phyloP scores from a whole-genome alignment of 805 yeast species.

The Yarrowia alimentaria region DNA sequence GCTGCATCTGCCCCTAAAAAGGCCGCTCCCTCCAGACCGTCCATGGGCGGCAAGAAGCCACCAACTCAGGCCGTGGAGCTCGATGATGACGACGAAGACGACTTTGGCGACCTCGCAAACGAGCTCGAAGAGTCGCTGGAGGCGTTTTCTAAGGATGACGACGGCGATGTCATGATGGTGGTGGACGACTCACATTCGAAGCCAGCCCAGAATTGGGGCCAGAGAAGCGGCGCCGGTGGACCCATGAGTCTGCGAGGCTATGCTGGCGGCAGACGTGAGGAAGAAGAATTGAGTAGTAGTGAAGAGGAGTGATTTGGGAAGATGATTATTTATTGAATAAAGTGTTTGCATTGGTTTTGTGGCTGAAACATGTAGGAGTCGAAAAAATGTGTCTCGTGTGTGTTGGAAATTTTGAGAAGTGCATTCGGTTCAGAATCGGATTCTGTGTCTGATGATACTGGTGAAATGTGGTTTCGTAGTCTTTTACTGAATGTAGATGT shows the following conservation, averaged over 20 bases:
- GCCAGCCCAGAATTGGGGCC: constrained; percentile 2
- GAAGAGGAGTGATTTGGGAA: not conserved
- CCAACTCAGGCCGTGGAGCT: no score
- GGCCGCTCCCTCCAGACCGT: constrained; percentile 1
- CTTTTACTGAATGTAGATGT: no score
- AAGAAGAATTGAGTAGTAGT: constrained; percentile 21
- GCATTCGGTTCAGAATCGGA: no score
- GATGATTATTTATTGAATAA: not conserved
- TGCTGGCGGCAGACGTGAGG: constrained; percentile 14
- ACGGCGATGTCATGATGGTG: constrained; percentile 14
- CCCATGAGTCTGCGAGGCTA: constrained; percentile 22
- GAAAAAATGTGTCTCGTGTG: no score
- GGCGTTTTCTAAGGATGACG: constrained; percentile 7
- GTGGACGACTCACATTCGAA: constrained; percentile 14
- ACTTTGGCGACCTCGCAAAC: constrained; percentile 22
- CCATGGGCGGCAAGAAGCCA: no score
- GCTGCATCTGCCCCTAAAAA: not conserved
- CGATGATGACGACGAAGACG: constrained; percentile 6
- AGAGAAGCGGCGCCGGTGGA: constrained; percentile 6
- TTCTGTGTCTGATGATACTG: no score
- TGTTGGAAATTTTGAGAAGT: no score
- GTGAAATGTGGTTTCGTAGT: no score
- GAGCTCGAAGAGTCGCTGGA: constrained; percentile 27
- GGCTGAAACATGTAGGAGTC: no score
- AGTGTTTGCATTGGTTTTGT: not conserved